Evolutionary conservation across 441 rosid species (phyloP), one percentile per base, ranked within the genome.

Genomic region (Breynia disticha): DNA sequence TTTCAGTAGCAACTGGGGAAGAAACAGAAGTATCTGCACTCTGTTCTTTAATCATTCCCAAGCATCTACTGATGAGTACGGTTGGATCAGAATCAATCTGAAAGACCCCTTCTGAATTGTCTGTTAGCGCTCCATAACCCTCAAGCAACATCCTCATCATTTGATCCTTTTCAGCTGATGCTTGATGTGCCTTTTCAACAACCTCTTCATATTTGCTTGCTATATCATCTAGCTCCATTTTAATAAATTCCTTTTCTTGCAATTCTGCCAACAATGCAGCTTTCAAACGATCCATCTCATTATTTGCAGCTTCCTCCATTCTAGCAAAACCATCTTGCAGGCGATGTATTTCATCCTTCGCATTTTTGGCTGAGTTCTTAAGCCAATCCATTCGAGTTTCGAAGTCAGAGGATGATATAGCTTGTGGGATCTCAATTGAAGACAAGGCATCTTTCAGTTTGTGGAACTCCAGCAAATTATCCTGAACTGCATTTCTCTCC

Each of bases 351-450:
- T 79, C 80, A 66, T 61, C 71, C 66, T 76, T 80, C 70, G 79
- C 72, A 63, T 65, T 75, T 52, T 61, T 55, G 71, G 74, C 66
- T 4, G 90, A 82, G 42, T 83, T 87, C 69, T 63, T 78, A 54
- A 91, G 80, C 95, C 96, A 80, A 65, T 60, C 53, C 60, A 83
- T 61, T 56, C 79, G 71, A 71, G 81, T 63, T 74, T 79, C 84
- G 74, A 80, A 56, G 69, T 85, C 81, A 61, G 79, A 62, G 49
- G 70, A 54, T 20, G 81, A 72, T 43, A 64, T 59, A 55, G 76
- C 76, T 65, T 82, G 84, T 1, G 88, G 95, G 47, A 83, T 20
- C 72, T 87, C 86, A 55, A 85, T 60, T 19, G 69, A 67, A 68
- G 76, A 69, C 57, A 82, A 59, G 42, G 70, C 65, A 60, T 83